A percentile compares a stretch with the other conserved stretches of the same genome.
Conservation (phyloP, 2,329 filamentous ascomycete genomes). For the Reticulascus tulasneorum region DNA sequence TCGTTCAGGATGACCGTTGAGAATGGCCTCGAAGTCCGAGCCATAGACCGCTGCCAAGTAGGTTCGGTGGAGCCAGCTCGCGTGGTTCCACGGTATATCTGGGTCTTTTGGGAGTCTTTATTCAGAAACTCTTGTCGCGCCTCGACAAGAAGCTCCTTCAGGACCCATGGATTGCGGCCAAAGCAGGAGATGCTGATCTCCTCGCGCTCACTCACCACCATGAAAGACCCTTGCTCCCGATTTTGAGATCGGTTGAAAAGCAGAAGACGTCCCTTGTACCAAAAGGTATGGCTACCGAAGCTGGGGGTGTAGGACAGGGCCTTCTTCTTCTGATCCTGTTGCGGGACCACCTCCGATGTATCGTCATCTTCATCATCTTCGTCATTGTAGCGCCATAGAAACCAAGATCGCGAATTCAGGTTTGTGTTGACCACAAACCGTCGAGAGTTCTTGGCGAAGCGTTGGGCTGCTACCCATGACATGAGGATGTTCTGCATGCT, state of each 20-base stretch:
- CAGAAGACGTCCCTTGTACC: slow-evolving; percentile 57
- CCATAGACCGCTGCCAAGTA: slow-evolving; percentile 59
- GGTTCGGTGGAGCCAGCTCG: slow-evolving; percentile 38
- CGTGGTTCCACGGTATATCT: slow-evolving; percentile 58
- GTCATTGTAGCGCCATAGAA: slow-evolving; percentile 39
- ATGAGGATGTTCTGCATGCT: slow-evolving; percentile 57
- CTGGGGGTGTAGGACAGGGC: slow-evolving; percentile 61
- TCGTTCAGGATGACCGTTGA: slow-evolving; percentile 64
- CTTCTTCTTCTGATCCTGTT: slow-evolving; percentile 36
- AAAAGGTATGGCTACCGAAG: slow-evolving; percentile 65
- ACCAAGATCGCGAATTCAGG: slow-evolving; percentile 49
- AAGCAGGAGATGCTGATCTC: slow-evolving; percentile 59
- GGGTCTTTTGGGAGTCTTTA: slow-evolving; percentile 58
- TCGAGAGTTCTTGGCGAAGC: slow-evolving; percentile 55
- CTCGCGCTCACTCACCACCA: slow-evolving; percentile 48
- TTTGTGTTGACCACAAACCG: slow-evolving; percentile 64
- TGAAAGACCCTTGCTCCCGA: slow-evolving; percentile 34
- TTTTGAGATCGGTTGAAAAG: slow-evolving; percentile 52
- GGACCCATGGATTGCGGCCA: slow-evolving; percentile 54
- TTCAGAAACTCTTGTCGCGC: slow-evolving; percentile 51
- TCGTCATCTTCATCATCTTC: slow-evolving; percentile 45
- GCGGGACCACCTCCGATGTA: slow-evolving; percentile 16
- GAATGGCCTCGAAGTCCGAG: slow-evolving; percentile 56
- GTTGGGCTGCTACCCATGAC: slow-evolving; percentile 63
- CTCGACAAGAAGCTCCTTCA: slow-evolving; percentile 60